A percentile compares a stretch with the other conserved stretches of the same genome.
Evolutionary conservation across 345 rosid species (phyloP).

Genomic region (Triadica sebifera): DNA sequence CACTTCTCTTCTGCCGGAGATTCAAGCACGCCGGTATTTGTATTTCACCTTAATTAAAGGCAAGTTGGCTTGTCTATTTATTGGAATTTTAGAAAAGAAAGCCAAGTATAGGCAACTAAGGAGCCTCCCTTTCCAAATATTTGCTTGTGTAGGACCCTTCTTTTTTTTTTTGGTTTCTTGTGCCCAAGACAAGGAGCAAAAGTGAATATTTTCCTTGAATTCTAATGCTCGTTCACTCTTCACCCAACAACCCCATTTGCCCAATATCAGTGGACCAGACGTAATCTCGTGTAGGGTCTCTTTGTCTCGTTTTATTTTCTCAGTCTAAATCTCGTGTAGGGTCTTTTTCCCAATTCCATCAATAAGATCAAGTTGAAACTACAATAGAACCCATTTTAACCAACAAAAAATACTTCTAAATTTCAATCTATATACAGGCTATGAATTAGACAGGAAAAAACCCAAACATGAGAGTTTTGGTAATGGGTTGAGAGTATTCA

Average conservation of each 20-base stretch:
- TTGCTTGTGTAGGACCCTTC: too few relatives aligned
- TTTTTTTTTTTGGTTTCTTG: not conserved
- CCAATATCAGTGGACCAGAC: slow-evolving; percentile 4
- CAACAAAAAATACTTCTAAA: too few relatives aligned
- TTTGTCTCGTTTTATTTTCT: not conserved
- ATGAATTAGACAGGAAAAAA: not conserved
- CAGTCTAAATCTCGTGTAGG: not conserved
- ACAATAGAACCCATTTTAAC: too few relatives aligned
- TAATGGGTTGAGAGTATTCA: too few relatives aligned
- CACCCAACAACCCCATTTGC: too few relatives aligned
- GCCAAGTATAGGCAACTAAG: too few relatives aligned
- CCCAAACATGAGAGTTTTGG: not conserved
- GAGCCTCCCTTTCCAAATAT: slow-evolving; percentile 5
- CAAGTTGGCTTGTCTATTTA: slow-evolving; percentile 2
- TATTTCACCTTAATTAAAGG: slow-evolving; percentile 9
- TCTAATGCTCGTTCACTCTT: not conserved
- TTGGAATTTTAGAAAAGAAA: slow-evolving; percentile 10
- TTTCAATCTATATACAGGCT: not conserved
- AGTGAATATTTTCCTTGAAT: too few relatives aligned
- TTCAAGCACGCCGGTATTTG: slow-evolving; percentile 7
- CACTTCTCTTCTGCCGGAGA: slow-evolving; percentile 10
- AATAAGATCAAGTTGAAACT: too few relatives aligned
- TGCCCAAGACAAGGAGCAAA: not conserved
- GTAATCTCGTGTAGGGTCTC: not conserved
- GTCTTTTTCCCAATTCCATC: too few relatives aligned